Base-by-base conservation (phyloP, 305 asterid species). In the Fraxinus baroniana region DNA sequence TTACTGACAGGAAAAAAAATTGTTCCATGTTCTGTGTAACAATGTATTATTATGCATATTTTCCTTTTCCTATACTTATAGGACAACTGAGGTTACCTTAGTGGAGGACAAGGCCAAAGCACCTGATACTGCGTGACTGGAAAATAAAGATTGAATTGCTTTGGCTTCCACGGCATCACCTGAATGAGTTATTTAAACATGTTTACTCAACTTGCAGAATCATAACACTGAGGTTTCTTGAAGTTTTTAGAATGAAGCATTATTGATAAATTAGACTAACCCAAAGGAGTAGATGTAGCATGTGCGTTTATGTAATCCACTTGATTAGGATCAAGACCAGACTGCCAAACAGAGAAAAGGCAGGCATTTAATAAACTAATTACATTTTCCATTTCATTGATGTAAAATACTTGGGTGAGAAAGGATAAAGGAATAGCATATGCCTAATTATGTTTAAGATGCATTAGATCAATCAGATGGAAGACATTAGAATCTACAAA, bases 241-340 rank as follows among this genome's bases (percentile, higher is more conserved):
- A 74, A 74, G 81, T 62, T 82, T 82, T 12, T 32, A 79, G 7
- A 79, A 68, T 35, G 76, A 33, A 39, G 41, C 35, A n/a, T 36
- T 78, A 78, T 33, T 15, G 70, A 41, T 39, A 83, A 85, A n/a
- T 30, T 55, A 55, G 37, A 79, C 76, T 86, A 92, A 95, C 99
- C 99, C 87, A 96, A 84, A 83, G 98, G 95, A 66, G 99, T 96
- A 79, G 99, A 96, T 49, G 99, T 96, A 76, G 99, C 98, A 78
- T 96, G 99, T 73, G 98, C 98, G 83, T 96, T 96, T 80, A 96
- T 84, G 88, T 96, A 96, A 83, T 92, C 97, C 90, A 96, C 98
- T 87, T 96, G 97, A 75, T 86, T 81, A 81, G 95, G 92, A 78
- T 80, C 84, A 84, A 96, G 88, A 37, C 98, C 97, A 39, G 98